Evolutionary conservation across 148 eudicot genomes (phyloP), one percentile per base, ranked within the genome.

Genomic region (Tetragonia tetragonoides): DNA sequence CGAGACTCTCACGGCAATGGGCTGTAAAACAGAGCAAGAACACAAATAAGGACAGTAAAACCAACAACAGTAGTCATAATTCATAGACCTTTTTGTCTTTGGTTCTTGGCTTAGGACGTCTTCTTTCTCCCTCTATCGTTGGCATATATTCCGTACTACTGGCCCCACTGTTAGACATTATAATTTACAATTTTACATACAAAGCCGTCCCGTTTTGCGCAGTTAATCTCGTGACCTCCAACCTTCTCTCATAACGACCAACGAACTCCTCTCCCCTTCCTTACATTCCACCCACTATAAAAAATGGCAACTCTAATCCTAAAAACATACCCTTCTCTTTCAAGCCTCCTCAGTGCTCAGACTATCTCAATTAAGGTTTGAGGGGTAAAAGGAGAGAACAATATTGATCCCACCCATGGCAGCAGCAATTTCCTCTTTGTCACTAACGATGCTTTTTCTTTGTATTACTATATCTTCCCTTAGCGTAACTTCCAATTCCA

Each of bases 201-300:
- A 28, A 28, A 28, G 34, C 34, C 34, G 34, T 46, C 49, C 49
- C 70, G 61, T 82, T 82, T 81, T 76, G 73, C 83, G 89, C 87
- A 87, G 84, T 80, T 87, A 76, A 87, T 88, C 90, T 87, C 94
- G 94, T 87, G 73, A 80, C 46, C 57, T 65, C 46, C 49, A 54
- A 15, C 60, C 68, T 54, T 66, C 68, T 28, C 47, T 18, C 60
- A 5, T 79, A 82, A 85, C 90, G 78, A 67, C 87, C 82, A 86
- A 86, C 90, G 77, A 80, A 80, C 89, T 82, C 72, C 51, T 59
- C 24, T 74, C 66, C 17, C 49, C 37, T 8, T 65, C 24, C n/a
- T 68, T 1, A 14, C 16, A 20, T 24, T 41, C 49, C 70, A 41
- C 1, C 54, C 15, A 10, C 68, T 71, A 54, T 44, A 62, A 40